Conservation (phyloP, 2,329 filamentous ascomycete species). For the Aspergillus hortae region DNA sequence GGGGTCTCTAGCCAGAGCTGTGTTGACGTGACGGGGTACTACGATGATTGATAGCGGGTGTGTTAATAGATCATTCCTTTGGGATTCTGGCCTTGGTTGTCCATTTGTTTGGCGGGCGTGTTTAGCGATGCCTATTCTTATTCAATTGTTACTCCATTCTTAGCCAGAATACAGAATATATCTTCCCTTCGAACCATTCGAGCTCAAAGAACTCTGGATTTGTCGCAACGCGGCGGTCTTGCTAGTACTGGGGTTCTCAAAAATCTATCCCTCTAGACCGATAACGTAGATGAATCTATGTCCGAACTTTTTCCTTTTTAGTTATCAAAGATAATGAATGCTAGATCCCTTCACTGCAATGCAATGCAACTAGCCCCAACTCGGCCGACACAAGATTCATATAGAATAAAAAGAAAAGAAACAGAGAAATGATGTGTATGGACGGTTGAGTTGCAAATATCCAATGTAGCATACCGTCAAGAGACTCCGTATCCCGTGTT, state of each 20-base stretch:
- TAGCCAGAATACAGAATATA: background rate
- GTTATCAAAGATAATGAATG: background rate
- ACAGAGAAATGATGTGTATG: background rate
- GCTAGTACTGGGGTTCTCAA: too few relatives aligned
- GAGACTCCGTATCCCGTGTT: constrained; percentile 27
- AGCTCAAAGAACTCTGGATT: too few relatives aligned
- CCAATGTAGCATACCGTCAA: constrained; percentile 4
- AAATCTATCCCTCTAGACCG: too few relatives aligned
- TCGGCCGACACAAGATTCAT: background rate
- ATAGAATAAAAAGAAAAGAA: background rate
- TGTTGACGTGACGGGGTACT: constrained; percentile 19
- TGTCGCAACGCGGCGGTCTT: too few relatives aligned
- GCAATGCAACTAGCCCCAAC: background rate
- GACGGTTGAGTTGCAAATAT: constrained; percentile 7
- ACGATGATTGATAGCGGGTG: background rate
- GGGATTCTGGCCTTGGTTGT: background rate
- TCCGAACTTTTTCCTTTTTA: too few relatives aligned
- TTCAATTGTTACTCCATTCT: background rate
- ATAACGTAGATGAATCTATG: too few relatives aligned
- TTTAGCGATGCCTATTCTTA: background rate
- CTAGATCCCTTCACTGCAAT: background rate
- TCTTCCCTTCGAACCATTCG: background rate
- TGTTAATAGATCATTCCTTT: background rate
- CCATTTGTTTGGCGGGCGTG: background rate
- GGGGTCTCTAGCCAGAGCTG: constrained; percentile 22